A percentile compares a stretch with the other conserved stretches of the same genome.
phyloP scores from a whole-genome alignment of 441 rosid genomes.

The Capsella rubella region DNA sequence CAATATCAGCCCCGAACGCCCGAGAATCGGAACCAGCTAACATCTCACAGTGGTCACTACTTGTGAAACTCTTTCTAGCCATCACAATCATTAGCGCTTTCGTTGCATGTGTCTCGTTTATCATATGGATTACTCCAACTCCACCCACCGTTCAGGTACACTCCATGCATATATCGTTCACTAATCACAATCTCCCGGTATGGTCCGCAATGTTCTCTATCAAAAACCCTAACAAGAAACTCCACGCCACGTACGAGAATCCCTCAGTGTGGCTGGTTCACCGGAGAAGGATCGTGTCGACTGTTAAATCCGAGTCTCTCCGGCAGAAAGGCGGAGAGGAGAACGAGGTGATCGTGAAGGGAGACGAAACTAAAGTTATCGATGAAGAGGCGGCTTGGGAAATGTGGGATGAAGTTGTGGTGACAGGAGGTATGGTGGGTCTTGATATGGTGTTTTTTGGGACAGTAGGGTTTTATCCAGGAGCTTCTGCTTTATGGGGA shows the following conservation, averaged over 20 bases:
- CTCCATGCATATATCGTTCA: slow-evolving; percentile 25
- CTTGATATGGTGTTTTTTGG: slow-evolving; percentile 25
- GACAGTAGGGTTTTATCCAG: slow-evolving; percentile 37
- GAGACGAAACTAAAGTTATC: slow-evolving; percentile 24
- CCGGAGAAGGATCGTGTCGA: slow-evolving; percentile 11
- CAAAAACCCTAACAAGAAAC: slow-evolving; percentile 35
- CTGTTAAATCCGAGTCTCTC: neutral
- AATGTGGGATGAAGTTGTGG: slow-evolving; percentile 18
- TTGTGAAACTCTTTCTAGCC: slow-evolving; percentile 6
- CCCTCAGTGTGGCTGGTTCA: slow-evolving; percentile 22
- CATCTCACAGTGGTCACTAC: slow-evolving; percentile 15
- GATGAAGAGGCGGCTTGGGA: slow-evolving; percentile 19
- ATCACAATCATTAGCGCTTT: neutral
- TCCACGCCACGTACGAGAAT: slow-evolving; percentile 23
- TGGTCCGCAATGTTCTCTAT: slow-evolving; percentile 36
- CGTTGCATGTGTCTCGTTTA: neutral
- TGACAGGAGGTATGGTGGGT: slow-evolving; percentile 18
- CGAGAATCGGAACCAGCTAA: slow-evolving; percentile 19
- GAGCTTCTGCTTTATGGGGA: slow-evolving; percentile 33
- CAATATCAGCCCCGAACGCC: slow-evolving; percentile 1
- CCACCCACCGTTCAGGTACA: slow-evolving; percentile 30
- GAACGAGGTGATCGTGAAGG: slow-evolving; percentile 21
- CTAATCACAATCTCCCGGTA: neutral
- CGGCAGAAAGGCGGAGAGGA: slow-evolving; percentile 19
- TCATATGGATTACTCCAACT: slow-evolving; percentile 35